phyloP scores from a whole-genome alignment of 129 eudicot genomes.

The Flaveria ramosissima region DNA sequence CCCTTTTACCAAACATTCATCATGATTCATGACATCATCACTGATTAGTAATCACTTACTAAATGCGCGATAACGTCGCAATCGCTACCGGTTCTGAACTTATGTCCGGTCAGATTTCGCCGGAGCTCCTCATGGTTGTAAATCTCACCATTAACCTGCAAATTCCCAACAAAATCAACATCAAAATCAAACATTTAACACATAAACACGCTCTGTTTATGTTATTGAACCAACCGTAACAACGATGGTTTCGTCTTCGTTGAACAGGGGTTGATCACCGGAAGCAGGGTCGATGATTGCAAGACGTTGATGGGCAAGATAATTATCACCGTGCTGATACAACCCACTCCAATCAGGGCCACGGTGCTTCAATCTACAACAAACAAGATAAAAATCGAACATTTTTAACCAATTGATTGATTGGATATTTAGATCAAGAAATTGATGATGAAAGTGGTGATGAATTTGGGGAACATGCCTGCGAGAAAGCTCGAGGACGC shows the following conservation, averaged over 20 bases:
- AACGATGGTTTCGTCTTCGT: conserved; percentile 63
- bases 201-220: neutral
- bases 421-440: too few species aligned
- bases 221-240: conserved; percentile 51
- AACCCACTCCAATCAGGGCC: conserved; percentile 96
- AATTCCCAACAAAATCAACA: neutral
- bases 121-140: conserved; percentile 86
- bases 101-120: conserved; percentile 58
- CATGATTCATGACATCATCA: neutral
- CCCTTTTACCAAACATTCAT: neutral
- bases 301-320: conserved; percentile 73
- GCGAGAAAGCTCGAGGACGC: conserved; percentile 97
- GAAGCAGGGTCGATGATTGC: conserved; percentile 90
- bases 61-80: conserved; percentile 95
- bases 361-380: conserved; percentile 75
- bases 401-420: neutral
- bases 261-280: conserved; percentile 84
- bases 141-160: conserved; percentile 91
- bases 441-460: neutral
- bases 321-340: conserved; percentile 71
- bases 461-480: conserved; percentile 47
- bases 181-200: neutral
- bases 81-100: conserved; percentile 82
- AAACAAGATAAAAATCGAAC: neutral
- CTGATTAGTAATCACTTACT: conserved; percentile 26